Conservation (phyloP, 2,329 filamentous ascomycete species). For the Seiridium cupressi region DNA sequence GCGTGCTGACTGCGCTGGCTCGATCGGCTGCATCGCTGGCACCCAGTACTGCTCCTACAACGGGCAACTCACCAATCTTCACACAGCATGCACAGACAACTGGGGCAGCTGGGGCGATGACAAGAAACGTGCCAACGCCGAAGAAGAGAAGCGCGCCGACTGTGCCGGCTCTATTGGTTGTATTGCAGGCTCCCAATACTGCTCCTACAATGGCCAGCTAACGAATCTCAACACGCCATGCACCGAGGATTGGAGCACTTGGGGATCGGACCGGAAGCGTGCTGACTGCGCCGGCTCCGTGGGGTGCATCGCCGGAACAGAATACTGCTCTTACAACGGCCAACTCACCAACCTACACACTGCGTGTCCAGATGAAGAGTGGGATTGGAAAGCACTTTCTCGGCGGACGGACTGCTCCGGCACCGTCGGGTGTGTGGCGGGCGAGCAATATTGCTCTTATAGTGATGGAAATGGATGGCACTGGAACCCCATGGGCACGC, state of each 20-base stretch:
- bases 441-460: not conserved
- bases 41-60: slow-evolving; percentile 3
- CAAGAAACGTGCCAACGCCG: not conserved
- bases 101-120: not conserved
- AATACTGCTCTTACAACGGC: not conserved
- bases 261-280: not conserved
- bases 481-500: not conserved
- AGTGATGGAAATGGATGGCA: not conserved
- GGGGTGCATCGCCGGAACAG: not conserved
- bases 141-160: not conserved
- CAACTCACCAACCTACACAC: not conserved
- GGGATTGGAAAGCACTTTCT: not conserved
- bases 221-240: not conserved
- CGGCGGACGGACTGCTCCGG: not conserved
- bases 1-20: not conserved
- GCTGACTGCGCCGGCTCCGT: not conserved
- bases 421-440: not conserved
- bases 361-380: not conserved
- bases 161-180: not conserved
- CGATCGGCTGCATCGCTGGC: not conserved
- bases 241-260: not conserved
- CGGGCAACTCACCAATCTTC: not conserved
- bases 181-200: not conserved
- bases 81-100: not conserved
- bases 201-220: not conserved